Evolutionary conservation across 345 rosid species (phyloP).

Genomic region (Rhizophora apiculata): DNA sequence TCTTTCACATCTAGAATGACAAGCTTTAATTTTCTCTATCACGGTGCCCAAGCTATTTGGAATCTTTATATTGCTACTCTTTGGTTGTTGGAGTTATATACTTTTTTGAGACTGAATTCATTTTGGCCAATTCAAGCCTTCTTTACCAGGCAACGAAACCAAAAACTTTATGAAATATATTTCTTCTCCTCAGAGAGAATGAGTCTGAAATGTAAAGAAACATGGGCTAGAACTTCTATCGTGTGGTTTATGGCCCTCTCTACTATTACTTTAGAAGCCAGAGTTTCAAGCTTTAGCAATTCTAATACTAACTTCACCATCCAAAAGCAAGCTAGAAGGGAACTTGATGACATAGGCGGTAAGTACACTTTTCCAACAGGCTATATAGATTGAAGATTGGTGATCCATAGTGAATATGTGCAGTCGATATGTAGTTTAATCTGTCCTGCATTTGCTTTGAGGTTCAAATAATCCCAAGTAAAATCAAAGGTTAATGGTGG

Average conservation of each 20-base stretch:
- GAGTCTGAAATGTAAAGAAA: too few species aligned
- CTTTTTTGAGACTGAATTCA: too few species aligned
- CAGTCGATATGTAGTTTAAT: not conserved
- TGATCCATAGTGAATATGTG: too few species aligned
- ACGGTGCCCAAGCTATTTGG: not conserved
- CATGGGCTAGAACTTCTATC: too few species aligned
- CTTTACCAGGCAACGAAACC: too few species aligned
- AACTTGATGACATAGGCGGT: constrained; percentile 24
- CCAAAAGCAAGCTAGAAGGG: constrained; percentile 12
- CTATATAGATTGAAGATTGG: too few species aligned
- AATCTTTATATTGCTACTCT: too few species aligned
- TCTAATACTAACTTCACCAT: not conserved
- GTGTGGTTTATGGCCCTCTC: too few species aligned
- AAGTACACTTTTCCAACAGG: not conserved
- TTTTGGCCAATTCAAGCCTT: too few species aligned
- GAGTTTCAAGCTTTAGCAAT: constrained; percentile 2
- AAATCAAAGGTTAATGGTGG: not conserved
- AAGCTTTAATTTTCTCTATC: not conserved
- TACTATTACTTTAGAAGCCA: not conserved
- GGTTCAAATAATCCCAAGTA: not conserved
- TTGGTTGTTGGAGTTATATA: not conserved
- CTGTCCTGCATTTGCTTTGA: not conserved
- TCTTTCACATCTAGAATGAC: not conserved
- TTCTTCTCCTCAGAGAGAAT: too few species aligned
- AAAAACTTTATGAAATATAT: too few species aligned